Conservation (phyloP, 1,284 basidiomycete genomes). For the Sanghuangporus baumii region DNA sequence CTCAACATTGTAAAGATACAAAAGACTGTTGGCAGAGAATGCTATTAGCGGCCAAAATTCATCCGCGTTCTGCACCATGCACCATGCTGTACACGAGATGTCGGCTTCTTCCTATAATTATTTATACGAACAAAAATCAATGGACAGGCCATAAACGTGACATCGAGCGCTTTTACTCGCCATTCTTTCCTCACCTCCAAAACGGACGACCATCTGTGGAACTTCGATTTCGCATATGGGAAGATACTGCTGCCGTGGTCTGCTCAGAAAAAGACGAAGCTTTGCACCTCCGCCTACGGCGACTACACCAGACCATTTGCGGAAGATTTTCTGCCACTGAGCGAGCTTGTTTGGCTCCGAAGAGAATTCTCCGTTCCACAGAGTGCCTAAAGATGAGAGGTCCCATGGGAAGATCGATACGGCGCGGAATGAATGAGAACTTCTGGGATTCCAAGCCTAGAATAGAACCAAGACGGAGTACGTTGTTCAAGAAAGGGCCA, state of each 20-base stretch:
- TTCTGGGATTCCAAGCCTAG: neutral
- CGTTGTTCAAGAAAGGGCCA: neutral
- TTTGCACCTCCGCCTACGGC: conserved; percentile 14
- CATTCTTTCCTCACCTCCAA: neutral
- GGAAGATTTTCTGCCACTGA: conserved; percentile 11
- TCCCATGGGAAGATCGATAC: conserved; percentile 16
- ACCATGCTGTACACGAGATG: conserved; percentile 12
- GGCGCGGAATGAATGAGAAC: neutral
- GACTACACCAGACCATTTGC: conserved; percentile 15
- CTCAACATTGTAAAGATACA: conserved; percentile 17
- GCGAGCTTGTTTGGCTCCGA: conserved; percentile 1
- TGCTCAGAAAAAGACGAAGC: conserved; percentile 10
- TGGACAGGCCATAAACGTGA: neutral
- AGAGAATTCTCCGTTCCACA: conserved; percentile 14
- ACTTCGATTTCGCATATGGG: conserved; percentile 13
- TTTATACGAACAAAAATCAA: neutral
- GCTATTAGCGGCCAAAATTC: conserved; percentile 11
- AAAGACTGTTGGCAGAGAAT: conserved; percentile 10
- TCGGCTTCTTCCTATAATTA: conserved; percentile 1
- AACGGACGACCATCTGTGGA: neutral
- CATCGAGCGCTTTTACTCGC: neutral
- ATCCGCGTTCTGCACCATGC: conserved; percentile 12
- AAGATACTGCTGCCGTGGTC: conserved; percentile 10
- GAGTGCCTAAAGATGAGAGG: neutral
- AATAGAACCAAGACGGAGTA: neutral